Conservation (phyloP, 2,329 filamentous ascomycete species). For the Pezicula radicicola region DNA sequence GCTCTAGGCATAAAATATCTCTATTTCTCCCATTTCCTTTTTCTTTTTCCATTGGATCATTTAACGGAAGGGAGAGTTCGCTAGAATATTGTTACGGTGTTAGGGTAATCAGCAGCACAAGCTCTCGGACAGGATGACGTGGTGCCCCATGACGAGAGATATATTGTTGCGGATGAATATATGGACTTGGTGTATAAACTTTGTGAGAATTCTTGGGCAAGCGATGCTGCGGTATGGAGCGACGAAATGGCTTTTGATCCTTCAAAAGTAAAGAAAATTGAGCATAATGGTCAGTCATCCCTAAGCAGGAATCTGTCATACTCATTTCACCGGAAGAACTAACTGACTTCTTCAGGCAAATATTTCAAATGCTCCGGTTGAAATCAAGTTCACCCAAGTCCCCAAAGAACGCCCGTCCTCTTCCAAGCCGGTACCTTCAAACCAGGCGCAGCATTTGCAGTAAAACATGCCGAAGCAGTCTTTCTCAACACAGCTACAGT, state of each 20-base stretch:
- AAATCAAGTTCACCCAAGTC: slow-evolving; percentile 60
- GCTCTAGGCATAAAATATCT: no score
- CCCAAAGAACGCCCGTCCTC: slow-evolving; percentile 65
- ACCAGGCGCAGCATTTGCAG: slow-evolving; percentile 63
- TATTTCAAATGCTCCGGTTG: slow-evolving; percentile 60
- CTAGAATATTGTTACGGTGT: slow-evolving; percentile 64
- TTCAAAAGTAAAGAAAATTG: slow-evolving; percentile 56
- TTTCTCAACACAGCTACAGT: slow-evolving; percentile 65
- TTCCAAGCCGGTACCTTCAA: slow-evolving; percentile 67
- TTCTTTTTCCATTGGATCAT: slow-evolving; percentile 42
- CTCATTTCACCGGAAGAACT: slow-evolving; percentile 36
- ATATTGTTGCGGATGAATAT: slow-evolving; percentile 60
- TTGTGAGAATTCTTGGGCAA: slow-evolving; percentile 64
- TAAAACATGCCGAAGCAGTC: slow-evolving; percentile 67
- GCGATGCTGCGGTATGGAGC: slow-evolving; percentile 62
- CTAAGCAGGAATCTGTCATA: slow-evolving; percentile 44
- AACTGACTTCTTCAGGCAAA: slow-evolving; percentile 37
- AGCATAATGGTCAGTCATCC: slow-evolving; percentile 42
- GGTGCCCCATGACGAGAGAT: slow-evolving; percentile 61
- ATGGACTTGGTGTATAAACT: slow-evolving; percentile 47
- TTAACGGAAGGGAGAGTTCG: slow-evolving; percentile 56
- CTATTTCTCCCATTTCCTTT: no score
- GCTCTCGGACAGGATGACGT: slow-evolving; percentile 56
- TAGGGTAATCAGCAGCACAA: slow-evolving; percentile 59
- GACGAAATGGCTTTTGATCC: slow-evolving; percentile 51